Percentiles rank a stretch among this genome's conserved stretches.
These are phyloP conservation scores for Cryphonectria naterciae DNA, from an alignment of 2,329 filamentous ascomycete genomes.

Conservation along the genomic window DNA sequence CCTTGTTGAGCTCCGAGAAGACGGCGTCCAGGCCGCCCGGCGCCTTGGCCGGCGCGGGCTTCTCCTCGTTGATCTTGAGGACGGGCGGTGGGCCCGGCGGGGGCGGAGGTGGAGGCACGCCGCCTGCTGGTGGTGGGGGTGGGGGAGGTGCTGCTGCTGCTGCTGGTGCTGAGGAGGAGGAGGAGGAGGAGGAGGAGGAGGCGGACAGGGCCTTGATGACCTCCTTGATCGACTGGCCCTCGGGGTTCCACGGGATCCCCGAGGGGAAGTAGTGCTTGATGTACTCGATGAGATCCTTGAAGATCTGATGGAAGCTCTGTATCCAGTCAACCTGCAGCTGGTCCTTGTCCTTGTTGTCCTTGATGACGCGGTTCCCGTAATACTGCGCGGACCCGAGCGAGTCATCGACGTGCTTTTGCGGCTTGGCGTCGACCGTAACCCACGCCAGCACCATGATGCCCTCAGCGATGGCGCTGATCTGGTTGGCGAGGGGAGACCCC, in stretches of 20 bases:
- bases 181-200: slow-evolving; percentile 50
- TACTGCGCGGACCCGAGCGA: slow-evolving; percentile 84
- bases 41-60: slow-evolving; percentile 48
- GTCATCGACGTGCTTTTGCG: slow-evolving; percentile 83
- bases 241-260: slow-evolving; percentile 85
- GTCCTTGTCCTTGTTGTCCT: slow-evolving; percentile 83
- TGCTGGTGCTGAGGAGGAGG: slow-evolving; percentile 5
- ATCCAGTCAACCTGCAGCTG: slow-evolving; percentile 84
- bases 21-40: slow-evolving; percentile 77
- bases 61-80: slow-evolving; percentile 56
- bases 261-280: slow-evolving; percentile 80
- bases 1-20: slow-evolving; percentile 89
- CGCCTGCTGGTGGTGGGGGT: slow-evolving; percentile 53
- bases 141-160: slow-evolving; percentile 52
- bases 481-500: slow-evolving; percentile 73
- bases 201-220: slow-evolving; percentile 62
- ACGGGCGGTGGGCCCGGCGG: slow-evolving; percentile 72
- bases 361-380: slow-evolving; percentile 92
- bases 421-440: slow-evolving; percentile 83
- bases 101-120: slow-evolving; percentile 65
- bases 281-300: slow-evolving; percentile 81
- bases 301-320: slow-evolving; percentile 88
- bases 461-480: slow-evolving; percentile 85
- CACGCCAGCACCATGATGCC: slow-evolving; percentile 89
- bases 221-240: slow-evolving; percentile 73